A percentile compares a stretch with the other conserved stretches of the same genome.
These are phyloP conservation scores for Dioscorea zingiberensis DNA, from an alignment of 106 monocot genomes.

Conservation along the genomic window DNA sequence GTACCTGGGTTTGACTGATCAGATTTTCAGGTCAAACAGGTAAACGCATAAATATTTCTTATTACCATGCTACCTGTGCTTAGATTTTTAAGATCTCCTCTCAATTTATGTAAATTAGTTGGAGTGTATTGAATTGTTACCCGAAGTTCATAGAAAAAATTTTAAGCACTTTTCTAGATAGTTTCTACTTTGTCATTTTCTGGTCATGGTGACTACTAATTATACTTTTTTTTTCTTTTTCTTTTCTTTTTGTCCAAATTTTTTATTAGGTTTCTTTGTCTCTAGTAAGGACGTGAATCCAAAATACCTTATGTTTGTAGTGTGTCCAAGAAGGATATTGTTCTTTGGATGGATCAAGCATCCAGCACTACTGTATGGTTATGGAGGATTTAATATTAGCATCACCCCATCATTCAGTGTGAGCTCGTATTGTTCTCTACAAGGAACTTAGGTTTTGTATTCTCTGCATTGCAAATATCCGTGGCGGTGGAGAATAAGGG, in stretches of 20 bases:
- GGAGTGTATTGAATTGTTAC: neutral
- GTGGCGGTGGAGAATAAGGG: constrained; percentile 99
- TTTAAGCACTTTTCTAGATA: neutral
- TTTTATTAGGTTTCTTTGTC: constrained; percentile 63
- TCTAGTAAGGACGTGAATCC: constrained; percentile 84
- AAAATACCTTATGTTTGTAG: constrained; percentile 88
- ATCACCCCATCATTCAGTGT: constrained; percentile 70
- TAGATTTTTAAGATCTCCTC: neutral
- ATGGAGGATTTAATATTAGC: constrained; percentile 90
- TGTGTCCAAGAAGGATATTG: constrained; percentile 75
- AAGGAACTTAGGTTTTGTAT: constrained; percentile 60
- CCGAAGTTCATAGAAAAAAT: neutral
- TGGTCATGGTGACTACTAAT: neutral
- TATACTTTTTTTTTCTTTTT: neutral
- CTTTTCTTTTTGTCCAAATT: neutral
- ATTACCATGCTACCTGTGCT: too few relatives aligned
- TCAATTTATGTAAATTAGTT: neutral
- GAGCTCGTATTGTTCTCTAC: constrained; percentile 47
- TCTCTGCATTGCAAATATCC: constrained; percentile 86
- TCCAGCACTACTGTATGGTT: constrained; percentile 80
- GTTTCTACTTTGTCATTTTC: too few relatives aligned
- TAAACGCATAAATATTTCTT: constrained; percentile 12
- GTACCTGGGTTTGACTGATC: constrained; percentile 73
- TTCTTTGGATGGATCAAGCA: constrained; percentile 74
- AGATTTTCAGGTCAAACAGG: constrained; percentile 80